Evolutionary conservation across 2,329 filamentous ascomycete genomes (phyloP), one percentile per base, ranked within the genome.

Genomic region (Colletotrichum australisinense): DNA sequence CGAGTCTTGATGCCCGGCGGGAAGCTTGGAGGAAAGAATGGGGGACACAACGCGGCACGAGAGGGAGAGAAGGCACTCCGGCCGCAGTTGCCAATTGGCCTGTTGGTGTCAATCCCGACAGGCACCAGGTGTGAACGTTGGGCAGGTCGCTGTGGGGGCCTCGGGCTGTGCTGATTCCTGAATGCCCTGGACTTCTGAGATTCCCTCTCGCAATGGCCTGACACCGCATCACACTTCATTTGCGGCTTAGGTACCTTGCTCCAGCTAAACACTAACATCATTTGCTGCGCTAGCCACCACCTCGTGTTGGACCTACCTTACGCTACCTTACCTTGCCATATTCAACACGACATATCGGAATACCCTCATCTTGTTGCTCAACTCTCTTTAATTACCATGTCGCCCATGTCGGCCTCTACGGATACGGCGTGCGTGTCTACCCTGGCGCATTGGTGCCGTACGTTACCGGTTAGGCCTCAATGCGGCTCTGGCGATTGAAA

Each of bases 111-210:
- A 67, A 71, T 56, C 26, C 22, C 16, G 42, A 7, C 56, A 35
- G 19, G 24, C 26, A 24, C 68, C 16, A 12, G 56, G 63, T 67
- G 56, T 49, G 46, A 70, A 66, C 19, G 42, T 67, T 55, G 42
- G 55, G 30, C 55, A 59, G 55, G 2, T 9, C 55, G 19, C 32
- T 58, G 46, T 42, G 38, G 38, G 38, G 38, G 60, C 62, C n/a
- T 30, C 53, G 38, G 62, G 67, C 67, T 53, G 60, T 69, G 60
- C 26, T 56, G 38, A 16, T 16, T 16, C 12, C 14, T 42, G 38
- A 42, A 19, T 42, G 16, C 16, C 38, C 16, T 42, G 32, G 16
- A 12, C 38, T 42, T 55, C 8, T 19, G n/a, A 19, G n/a, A 14
- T 26, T 62, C 35, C 9, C 30, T 32, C 28, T 52, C 42, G 19